These are phyloP conservation scores for Deinandra increscens DNA, from an alignment of 129 eudicot genomes.

Conservation along the genomic window DNA sequence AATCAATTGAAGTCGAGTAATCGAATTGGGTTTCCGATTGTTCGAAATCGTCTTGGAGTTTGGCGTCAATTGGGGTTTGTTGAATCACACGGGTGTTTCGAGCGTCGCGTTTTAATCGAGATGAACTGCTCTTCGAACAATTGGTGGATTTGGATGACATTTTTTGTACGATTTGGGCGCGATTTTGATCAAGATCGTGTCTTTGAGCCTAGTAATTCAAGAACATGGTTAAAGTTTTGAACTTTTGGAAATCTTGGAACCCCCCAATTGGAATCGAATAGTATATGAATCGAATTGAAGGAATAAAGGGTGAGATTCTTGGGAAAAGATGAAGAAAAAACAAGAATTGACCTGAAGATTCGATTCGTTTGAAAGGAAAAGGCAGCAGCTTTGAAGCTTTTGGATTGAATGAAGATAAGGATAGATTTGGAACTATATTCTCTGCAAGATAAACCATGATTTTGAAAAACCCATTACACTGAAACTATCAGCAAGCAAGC, in stretches of 20 bases:
- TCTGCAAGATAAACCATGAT: not conserved
- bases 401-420: conserved; percentile 28
- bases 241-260: too few species aligned
- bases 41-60: conserved; percentile 73
- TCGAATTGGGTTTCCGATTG: conserved; percentile 54
- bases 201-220: conserved; percentile 20
- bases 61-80: conserved; percentile 76
- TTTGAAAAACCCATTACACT: conserved; percentile 8
- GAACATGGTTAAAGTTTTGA: conserved; percentile 10
- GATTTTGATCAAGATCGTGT: conserved; percentile 18
- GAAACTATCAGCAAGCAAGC: not conserved
- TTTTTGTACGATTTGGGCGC: not conserved
- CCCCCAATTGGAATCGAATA: conserved; percentile 2
- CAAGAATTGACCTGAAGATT: conserved; percentile 32
- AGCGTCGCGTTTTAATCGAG: conserved; percentile 50
- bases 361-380: conserved; percentile 25
- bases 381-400: conserved; percentile 19
- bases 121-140: conserved; percentile 57
- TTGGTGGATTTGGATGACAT: conserved; percentile 71
- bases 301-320: conserved; percentile 16
- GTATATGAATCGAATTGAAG: conserved; percentile 20
- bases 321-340: conserved; percentile 19
- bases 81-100: conserved; percentile 47
- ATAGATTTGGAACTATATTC: conserved; percentile 28
- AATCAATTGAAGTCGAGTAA: conserved; percentile 61